A percentile compares a stretch with the other conserved stretches of the same genome.
Conservation (phyloP, 2,329 filamentous ascomycete species). For the Aspergillus calidoustus region DNA sequence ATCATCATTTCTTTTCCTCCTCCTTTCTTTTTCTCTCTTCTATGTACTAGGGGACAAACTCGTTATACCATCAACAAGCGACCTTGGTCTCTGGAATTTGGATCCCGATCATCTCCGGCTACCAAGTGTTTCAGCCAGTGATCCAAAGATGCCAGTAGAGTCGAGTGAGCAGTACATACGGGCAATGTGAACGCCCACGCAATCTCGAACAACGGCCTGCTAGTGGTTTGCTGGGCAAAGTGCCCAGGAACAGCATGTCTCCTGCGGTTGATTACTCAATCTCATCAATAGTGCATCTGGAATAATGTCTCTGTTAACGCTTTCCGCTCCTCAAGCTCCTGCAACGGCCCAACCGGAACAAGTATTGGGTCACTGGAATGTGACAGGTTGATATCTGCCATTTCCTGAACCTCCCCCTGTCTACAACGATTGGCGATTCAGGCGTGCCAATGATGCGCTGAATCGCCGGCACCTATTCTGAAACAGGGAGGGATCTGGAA, state of each 20-base stretch:
- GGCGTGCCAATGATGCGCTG: slow-evolving; percentile 10
- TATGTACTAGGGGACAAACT: neutral
- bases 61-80: neutral
- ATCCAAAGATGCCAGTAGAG: slow-evolving; percentile 13
- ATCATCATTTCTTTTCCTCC: slow-evolving; percentile 1
- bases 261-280: slow-evolving; percentile 1
- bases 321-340: neutral
- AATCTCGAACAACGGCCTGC: neutral
- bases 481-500: slow-evolving; percentile 22
- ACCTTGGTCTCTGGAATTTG: neutral
- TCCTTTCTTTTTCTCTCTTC: neutral
- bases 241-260: neutral
- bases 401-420: slow-evolving; percentile 7
- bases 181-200: neutral
- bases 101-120: slow-evolving; percentile 1
- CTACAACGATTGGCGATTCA: neutral
- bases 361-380: neutral
- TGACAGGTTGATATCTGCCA: slow-evolving; percentile 6
- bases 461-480: slow-evolving; percentile 13
- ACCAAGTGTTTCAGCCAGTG: slow-evolving; percentile 6
- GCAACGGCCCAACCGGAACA: neutral
- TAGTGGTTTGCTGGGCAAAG: neutral
- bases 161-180: neutral
- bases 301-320: neutral
- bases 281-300: neutral